Base-by-base conservation (phyloP, 1,284 basidiomycete species). In the Ustilago xerochloae region DNA sequence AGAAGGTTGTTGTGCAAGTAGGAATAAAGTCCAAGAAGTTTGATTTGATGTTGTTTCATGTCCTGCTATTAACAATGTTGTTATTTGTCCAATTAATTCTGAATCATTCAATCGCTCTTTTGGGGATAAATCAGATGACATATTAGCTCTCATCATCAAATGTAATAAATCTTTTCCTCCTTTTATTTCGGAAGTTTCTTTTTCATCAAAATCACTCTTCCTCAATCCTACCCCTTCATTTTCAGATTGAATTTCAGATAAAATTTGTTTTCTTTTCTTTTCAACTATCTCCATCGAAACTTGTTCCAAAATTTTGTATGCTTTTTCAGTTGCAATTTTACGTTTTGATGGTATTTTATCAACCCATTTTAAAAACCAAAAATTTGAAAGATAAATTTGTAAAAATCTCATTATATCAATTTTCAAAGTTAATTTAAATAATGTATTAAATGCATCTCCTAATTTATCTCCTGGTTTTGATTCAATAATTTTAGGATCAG, bases 41-140 rank as follows among this genome's bases (percentile, higher is more conserved):
- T 80, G 80, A 9, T 79, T 79, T 6, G 79, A 70, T 3, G 81
- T 79, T 2, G 82, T 82, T 50, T 84, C 83, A 67, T 84, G 81
- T 0, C 82, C 82, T 3, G 77, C 79, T 22, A 84, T 81, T 4
- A 81, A 67, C 16, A 83, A 66, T 0, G 80, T 81, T 5, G 79
- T 79, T 18, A 82, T 69, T 49, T 83, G 80, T 3, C 79, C 79
- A 16, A 74, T 63, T 6, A 83, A 43, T 54, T 83, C 81, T 12
- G 56, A 54, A 43, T 83, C 81, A 29, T 67, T 64, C 7, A 83
- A 59, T 36, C 67, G 63, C 32, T 79, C 72, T 22, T 61, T 53
- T 2, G 52, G 33, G 4, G 43, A 22, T 5, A 84, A 66, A 53
- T 80, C 82, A 15, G 56, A 63, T 9, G 80, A 77, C 75, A 78